Conservation (phyloP, 176 grass and related monocot genomes). For the Oryza australiensis region DNA sequence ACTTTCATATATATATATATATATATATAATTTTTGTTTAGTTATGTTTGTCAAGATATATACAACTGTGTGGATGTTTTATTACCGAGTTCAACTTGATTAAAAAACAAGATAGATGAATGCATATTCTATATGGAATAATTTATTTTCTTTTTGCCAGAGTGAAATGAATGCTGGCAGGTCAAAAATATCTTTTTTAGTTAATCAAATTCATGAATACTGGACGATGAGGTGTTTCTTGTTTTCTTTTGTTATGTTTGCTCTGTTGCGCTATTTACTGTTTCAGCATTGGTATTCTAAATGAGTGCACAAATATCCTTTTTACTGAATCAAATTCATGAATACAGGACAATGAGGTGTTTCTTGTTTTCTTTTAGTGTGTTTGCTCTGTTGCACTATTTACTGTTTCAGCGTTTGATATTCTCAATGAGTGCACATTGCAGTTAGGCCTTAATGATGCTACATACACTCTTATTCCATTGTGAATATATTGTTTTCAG, state of each 20-base stretch:
- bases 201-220: not conserved
- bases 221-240: not conserved
- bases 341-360: too few species aligned
- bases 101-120: not conserved
- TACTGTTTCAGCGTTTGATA: not conserved
- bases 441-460: not conserved
- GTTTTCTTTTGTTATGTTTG: not conserved
- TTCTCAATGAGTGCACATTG: not conserved
- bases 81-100: conserved; percentile 5
- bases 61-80: not conserved
- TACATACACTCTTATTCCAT: conserved; percentile 10
- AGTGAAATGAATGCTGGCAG: not conserved
- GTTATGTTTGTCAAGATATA: not conserved
- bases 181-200: not conserved
- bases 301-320: not conserved
- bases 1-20: not conserved
- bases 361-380: too few species aligned
- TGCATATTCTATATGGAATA: not conserved
- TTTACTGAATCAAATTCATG: too few species aligned
- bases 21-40: not conserved
- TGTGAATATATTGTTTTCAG: not conserved
- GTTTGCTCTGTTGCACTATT: not conserved
- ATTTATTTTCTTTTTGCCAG: not conserved
- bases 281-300: not conserved
- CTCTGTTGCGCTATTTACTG: not conserved